A percentile compares a stretch with the other conserved stretches of the same genome.
Conservation (phyloP, 805 yeast genomes). For the Kuraishia piskuri region DNA sequence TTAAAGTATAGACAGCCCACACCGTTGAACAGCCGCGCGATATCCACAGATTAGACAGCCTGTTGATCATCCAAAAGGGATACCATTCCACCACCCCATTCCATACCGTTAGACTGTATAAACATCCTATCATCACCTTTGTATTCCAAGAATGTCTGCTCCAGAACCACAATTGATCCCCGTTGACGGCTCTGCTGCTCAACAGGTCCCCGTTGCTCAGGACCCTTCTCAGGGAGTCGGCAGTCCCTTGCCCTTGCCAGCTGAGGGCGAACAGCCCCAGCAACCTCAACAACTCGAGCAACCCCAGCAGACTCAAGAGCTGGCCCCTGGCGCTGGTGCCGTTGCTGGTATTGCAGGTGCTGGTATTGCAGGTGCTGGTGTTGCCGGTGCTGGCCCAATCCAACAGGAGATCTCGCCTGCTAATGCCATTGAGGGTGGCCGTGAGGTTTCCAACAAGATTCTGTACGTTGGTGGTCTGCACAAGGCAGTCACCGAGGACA, state of each 20-base stretch:
- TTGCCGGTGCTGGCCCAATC: background rate
- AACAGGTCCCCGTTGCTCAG: background rate
- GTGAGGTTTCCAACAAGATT: slow-evolving; percentile 66
- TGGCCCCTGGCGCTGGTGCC: background rate
- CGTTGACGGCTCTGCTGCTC: background rate
- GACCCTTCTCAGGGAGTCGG: background rate
- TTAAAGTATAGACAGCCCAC: too few relatives aligned
- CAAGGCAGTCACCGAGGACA: slow-evolving; percentile 55
- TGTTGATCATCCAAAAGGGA: too few relatives aligned
- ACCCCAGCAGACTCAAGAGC: slow-evolving; percentile 5
- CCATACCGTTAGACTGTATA: too few relatives aligned
- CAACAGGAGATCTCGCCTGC: slow-evolving; percentile 40
- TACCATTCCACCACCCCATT: background rate
- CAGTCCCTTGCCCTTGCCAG: background rate
- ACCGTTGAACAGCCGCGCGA: too few relatives aligned
- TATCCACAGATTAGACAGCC: too few relatives aligned
- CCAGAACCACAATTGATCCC: background rate
- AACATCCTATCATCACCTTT: too few relatives aligned
- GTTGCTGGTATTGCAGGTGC: background rate
- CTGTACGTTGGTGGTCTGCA: slow-evolving; percentile 72
- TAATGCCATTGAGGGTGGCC: slow-evolving; percentile 72
- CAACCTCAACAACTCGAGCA: slow-evolving; percentile 7
- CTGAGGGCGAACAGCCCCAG: slow-evolving; percentile 6
- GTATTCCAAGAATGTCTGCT: background rate
- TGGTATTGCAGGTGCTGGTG: too few relatives aligned